Evolutionary conservation across 371 early-diverging fungal genomes (phyloP).

Genomic region (Mucor velutinosus): DNA sequence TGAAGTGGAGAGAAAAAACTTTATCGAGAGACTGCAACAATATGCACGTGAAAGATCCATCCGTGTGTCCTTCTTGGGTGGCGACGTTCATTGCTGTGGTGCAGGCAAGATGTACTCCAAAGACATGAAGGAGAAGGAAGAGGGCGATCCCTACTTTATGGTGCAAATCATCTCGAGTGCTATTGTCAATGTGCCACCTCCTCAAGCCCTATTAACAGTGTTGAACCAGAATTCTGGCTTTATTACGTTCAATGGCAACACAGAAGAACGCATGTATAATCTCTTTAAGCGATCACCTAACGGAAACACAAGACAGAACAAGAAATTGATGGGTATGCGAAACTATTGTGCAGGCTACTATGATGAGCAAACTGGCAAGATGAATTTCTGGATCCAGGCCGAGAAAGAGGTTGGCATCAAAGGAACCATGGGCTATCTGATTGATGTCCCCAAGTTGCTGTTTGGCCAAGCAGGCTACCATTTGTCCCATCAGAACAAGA

Average conservation of each 20-base stretch:
- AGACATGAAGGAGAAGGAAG: slow-evolving; percentile 48
- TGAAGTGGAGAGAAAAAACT: slow-evolving; percentile 65
- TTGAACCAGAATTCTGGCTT: slow-evolving; percentile 27
- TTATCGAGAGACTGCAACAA: slow-evolving; percentile 71
- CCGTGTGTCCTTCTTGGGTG: slow-evolving; percentile 78
- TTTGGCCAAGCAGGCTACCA: slow-evolving; percentile 46
- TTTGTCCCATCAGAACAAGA: slow-evolving; percentile 26
- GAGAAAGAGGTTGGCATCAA: slow-evolving; percentile 46
- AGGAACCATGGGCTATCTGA: slow-evolving; percentile 47
- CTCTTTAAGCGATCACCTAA: slow-evolving; percentile 32
- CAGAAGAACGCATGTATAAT: slow-evolving; percentile 38
- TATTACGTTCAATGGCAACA: slow-evolving; percentile 33
- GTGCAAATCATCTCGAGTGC: slow-evolving; percentile 74
- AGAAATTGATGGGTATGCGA: slow-evolving; percentile 39
- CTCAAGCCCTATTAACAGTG: slow-evolving; percentile 33
- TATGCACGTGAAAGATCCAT: slow-evolving; percentile 64
- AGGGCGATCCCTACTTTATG: slow-evolving; percentile 68
- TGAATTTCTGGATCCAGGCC: slow-evolving; percentile 51
- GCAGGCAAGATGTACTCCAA: slow-evolving; percentile 65
- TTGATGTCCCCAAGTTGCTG: slow-evolving; percentile 44
- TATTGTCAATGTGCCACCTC: slow-evolving; percentile 63
- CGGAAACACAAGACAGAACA: slow-evolving; percentile 33
- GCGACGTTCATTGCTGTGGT: slow-evolving; percentile 86
- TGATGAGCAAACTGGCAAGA: slow-evolving; percentile 41
- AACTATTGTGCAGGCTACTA: slow-evolving; percentile 42